Conservation (phyloP, 2,329 filamentous ascomycete genomes). For the Paecilomyces dactylethromorphus region DNA sequence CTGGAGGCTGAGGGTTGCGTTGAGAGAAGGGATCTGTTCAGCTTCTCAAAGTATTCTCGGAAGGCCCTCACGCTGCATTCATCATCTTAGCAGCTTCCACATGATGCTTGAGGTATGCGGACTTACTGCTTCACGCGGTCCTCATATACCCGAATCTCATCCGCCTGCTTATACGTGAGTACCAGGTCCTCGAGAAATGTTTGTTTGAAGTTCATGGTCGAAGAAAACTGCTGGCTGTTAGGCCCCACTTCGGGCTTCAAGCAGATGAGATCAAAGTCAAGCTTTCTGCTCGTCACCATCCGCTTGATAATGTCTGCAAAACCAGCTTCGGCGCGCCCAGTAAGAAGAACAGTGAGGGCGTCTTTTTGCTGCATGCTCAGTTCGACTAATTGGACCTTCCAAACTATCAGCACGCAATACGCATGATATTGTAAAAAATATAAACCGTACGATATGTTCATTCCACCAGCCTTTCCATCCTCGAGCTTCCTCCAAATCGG, state of each 20-base stretch:
- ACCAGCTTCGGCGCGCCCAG: constrained; percentile 70
- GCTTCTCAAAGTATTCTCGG: constrained; percentile 71
- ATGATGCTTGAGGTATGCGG: neutral
- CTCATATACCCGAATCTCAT: constrained; percentile 69
- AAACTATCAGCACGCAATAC: constrained; percentile 13
- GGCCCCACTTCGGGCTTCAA: constrained; percentile 83
- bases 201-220: constrained; percentile 91
- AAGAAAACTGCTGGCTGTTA: constrained; percentile 67
- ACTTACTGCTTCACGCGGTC: constrained; percentile 54
- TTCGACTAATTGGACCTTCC: constrained; percentile 62
- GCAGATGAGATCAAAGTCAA: constrained; percentile 82
- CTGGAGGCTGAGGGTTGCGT: constrained; percentile 42
- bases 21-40: constrained; percentile 58
- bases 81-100: neutral
- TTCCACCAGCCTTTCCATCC: constrained; percentile 98
- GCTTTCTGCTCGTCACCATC: constrained; percentile 68
- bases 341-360: constrained; percentile 77
- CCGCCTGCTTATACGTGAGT: constrained; percentile 75
- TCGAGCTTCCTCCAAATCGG: constrained; percentile 71
- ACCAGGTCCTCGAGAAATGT: constrained; percentile 72
- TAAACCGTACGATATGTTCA: constrained; percentile 64
- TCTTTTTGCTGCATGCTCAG: constrained; percentile 80
- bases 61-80: constrained; percentile 63
- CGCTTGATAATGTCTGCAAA: constrained; percentile 75
- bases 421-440: neutral